phyloP scores from a whole-genome alignment of 768 basidiomycete species.

The Holtermannia corniformis region DNA sequence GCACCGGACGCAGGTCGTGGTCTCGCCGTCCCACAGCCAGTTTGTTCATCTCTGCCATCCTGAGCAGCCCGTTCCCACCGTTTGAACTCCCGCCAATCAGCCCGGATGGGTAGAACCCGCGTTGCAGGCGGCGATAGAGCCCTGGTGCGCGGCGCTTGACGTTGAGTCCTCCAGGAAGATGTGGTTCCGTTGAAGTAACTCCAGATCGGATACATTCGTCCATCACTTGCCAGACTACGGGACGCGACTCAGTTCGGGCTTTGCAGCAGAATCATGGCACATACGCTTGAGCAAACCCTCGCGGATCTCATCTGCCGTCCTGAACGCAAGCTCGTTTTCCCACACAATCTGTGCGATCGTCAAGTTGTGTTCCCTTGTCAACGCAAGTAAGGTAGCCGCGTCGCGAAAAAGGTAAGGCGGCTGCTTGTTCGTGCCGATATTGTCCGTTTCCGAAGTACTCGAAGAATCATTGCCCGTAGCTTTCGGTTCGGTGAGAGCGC shows the following conservation, averaged over 20 bases:
- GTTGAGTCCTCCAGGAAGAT: conserved; percentile 75
- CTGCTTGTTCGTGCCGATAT: conserved; percentile 39
- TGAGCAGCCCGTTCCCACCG: neutral
- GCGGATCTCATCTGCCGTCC: conserved; percentile 13
- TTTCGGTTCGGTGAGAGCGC: neutral
- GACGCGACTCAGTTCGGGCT: too few relatives aligned
- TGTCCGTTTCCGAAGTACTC: conserved; percentile 2
- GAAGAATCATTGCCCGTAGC: conserved; percentile 12
- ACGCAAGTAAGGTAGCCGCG: conserved; percentile 24
- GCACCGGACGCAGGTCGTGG: conserved; percentile 71
- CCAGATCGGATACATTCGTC: conserved; percentile 79
- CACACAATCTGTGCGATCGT: conserved; percentile 23
- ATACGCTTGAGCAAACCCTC: conserved; percentile 14
- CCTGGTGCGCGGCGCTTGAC: conserved; percentile 76
- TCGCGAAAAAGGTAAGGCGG: conserved; percentile 52
- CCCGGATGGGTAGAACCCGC: conserved; percentile 51
- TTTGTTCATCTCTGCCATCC: neutral
- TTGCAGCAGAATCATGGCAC: neutral
- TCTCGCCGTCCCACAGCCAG: conserved; percentile 66
- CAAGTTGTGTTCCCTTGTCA: conserved; percentile 31
- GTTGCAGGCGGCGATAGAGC: conserved; percentile 81
- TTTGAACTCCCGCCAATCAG: neutral
- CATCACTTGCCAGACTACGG: conserved; percentile 68
- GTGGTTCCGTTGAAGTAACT: conserved; percentile 65
- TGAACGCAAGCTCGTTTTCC: conserved; percentile 29